Evolutionary conservation across 2,329 filamentous ascomycete species (phyloP).

Genomic region (Ceratocystis huliohia): DNA sequence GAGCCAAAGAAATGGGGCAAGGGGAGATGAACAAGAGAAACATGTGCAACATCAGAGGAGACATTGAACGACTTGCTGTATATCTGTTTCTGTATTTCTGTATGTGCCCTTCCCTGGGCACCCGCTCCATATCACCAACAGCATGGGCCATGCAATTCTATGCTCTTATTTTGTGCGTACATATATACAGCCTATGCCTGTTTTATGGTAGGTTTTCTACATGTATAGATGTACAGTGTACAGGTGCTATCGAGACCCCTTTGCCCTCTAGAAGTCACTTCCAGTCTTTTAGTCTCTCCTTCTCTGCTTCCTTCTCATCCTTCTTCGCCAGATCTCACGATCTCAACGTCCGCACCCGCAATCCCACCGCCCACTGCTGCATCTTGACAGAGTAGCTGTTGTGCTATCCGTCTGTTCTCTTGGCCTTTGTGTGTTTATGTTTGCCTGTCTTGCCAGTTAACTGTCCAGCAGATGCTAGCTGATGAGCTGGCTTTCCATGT

Average conservation of each 20-base stretch:
- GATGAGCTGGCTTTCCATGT: too few relatives aligned
- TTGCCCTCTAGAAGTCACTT: background rate
- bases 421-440: background rate
- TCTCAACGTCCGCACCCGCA: background rate
- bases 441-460: too few relatives aligned
- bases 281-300: background rate
- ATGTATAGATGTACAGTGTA: too few relatives aligned
- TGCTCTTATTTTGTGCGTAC: too few relatives aligned
- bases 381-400: background rate
- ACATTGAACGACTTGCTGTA: background rate
- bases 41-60: background rate
- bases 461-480: too few relatives aligned
- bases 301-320: constrained; percentile 3
- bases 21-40: background rate
- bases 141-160: too few relatives aligned
- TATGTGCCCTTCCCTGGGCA: too few relatives aligned
- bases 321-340: constrained; percentile 13
- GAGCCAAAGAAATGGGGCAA: background rate
- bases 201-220: too few relatives aligned
- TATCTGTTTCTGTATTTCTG: too few relatives aligned
- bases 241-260: background rate
- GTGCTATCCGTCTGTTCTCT: constrained; percentile 5
- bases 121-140: too few relatives aligned
- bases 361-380: background rate
- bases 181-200: too few relatives aligned